Base-by-base conservation (phyloP, 2,329 filamentous ascomycete species). In the Nothophoma quercina region DNA sequence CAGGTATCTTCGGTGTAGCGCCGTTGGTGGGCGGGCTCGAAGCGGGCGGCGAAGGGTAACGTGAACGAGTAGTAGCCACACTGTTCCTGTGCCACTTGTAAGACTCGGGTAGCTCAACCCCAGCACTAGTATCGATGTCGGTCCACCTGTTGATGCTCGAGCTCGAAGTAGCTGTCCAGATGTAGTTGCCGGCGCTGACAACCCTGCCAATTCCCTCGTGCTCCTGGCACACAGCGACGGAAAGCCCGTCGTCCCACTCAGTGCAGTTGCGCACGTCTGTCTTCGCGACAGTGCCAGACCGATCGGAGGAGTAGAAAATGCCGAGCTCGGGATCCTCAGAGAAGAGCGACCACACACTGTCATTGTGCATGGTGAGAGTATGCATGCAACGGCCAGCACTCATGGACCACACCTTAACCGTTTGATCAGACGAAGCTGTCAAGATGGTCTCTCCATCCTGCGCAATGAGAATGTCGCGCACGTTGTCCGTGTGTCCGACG, bases 331-430 rank as follows among this genome's bases (percentile, higher is more conserved):
- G 92, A 64, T 96, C 86, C 46, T 93, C 88, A 0, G 95, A 97
- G 75, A 89, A 96, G 18, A 99, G 81, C 1, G 91, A 96, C 95
- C 95, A 99, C 18, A 99, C 91, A 71, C 93, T 97, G 70, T 96
- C 92, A 70, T 96, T 96, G 77, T 99, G 95, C 95, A 99, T 99
- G 47, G 93, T 97, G 64, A 99, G 84, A 0, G 95, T 99, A 75
- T 97, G 91, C 88, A 98, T 93, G 81, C 95, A 99, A 63, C 95
- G 85, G 48, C 95, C 95, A 18, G 92, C 93, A 9, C 90, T 95
- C 63, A 98, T 88, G 62, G 93, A 97, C 95, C 95, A 99, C 51
- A 98, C 86, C 78, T 99, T 99, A 78, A 99, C 88, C 0, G 95
- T 98, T 76, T 96, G 92, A 73, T 99, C 95, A 1, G 93, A 93